phyloP scores from a whole-genome alignment of 768 basidiomycete species.

The Hygrophorus russula region DNA sequence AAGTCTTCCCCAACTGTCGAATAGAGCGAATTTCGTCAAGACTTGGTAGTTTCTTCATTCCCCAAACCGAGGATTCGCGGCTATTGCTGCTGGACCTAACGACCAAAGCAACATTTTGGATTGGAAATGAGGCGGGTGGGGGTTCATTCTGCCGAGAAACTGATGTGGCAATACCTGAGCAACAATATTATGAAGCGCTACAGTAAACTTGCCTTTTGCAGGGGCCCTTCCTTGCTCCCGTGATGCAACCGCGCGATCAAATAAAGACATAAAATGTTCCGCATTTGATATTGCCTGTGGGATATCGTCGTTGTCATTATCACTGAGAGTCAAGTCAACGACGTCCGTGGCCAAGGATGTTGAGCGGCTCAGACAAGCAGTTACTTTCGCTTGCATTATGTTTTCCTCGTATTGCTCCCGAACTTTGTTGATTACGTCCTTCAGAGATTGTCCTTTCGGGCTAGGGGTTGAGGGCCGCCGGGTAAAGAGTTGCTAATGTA shows the following conservation, averaged over 20 bases:
- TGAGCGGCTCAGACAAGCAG: neutral
- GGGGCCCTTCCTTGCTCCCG: neutral
- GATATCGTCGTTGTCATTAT: neutral
- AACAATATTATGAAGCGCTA: too few relatives aligned
- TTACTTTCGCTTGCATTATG: neutral
- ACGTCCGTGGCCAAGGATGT: neutral
- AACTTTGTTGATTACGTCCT: slow-evolving; percentile 1
- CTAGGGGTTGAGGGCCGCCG: neutral
- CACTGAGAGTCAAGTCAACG: too few relatives aligned
- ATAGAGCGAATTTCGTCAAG: neutral
- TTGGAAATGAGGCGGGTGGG: neutral
- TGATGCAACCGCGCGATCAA: neutral
- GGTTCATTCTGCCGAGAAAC: too few relatives aligned
- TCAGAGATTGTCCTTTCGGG: neutral
- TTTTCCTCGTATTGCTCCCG: neutral
- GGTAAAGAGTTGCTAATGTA: neutral
- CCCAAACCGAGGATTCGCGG: neutral
- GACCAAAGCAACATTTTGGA: neutral
- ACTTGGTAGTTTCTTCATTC: neutral
- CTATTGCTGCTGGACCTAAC: neutral
- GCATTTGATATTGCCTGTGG: neutral
- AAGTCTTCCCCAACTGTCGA: neutral
- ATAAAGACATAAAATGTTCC: neutral
- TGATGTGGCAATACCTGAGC: too few relatives aligned
- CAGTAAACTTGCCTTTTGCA: too few relatives aligned